Percentiles rank a stretch among this genome's conserved stretches.
phyloP scores from a whole-genome alignment of 805 yeast species.

The Cyberlindnera nakhonratchasimensis region DNA sequence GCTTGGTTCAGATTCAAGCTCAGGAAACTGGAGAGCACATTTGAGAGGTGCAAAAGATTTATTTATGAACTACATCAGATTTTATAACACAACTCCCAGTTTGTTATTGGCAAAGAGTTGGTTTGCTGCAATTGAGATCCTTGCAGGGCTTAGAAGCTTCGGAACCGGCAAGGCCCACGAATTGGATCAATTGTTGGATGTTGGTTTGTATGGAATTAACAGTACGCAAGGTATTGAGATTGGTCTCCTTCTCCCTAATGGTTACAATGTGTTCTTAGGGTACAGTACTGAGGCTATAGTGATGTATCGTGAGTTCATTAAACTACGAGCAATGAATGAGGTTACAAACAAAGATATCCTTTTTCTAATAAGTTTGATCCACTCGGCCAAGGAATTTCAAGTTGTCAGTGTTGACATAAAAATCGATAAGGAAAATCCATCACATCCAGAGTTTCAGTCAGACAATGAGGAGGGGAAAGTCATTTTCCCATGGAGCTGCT shows the following conservation, averaged over 20 bases:
- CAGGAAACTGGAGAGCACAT: slow-evolving; percentile 60
- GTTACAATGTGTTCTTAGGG: slow-evolving; percentile 29
- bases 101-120: slow-evolving; percentile 48
- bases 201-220: slow-evolving; percentile 24
- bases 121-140: slow-evolving; percentile 54
- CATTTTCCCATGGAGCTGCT: slow-evolving; percentile 21
- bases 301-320: slow-evolving; percentile 27
- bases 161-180: slow-evolving; percentile 51
- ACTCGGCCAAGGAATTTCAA: slow-evolving; percentile 28
- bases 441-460: slow-evolving; percentile 21
- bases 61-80: slow-evolving; percentile 43
- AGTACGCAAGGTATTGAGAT: slow-evolving; percentile 22
- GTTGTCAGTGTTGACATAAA: slow-evolving; percentile 17
- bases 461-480: background rate
- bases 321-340: slow-evolving; percentile 11
- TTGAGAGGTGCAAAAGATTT: slow-evolving; percentile 63
- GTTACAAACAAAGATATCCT: slow-evolving; percentile 21
- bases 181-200: slow-evolving; percentile 32
- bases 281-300: slow-evolving; percentile 29
- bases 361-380: slow-evolving; percentile 25
- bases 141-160: slow-evolving; percentile 52
- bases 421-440: slow-evolving; percentile 15
- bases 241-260: slow-evolving; percentile 26
- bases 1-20: slow-evolving; percentile 57
- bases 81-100: slow-evolving; percentile 28